phyloP scores from a whole-genome alignment of 495 filamentous ascomycete species.

The Aspergillus steynii region DNA sequence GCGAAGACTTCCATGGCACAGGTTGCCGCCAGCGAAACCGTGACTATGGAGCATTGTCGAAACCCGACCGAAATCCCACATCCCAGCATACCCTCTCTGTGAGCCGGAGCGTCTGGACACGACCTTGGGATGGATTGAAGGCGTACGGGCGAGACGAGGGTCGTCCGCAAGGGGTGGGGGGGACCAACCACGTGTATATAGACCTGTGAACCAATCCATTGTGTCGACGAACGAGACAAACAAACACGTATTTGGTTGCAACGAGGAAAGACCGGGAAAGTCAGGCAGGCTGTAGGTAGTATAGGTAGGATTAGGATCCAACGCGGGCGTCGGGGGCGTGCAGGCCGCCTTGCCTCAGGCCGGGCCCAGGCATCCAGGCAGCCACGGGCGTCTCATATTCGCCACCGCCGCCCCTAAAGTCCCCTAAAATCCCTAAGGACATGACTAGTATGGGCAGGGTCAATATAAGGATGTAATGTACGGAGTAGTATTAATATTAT shows the following conservation, averaged over 20 bases:
- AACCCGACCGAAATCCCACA: conserved; percentile 3
- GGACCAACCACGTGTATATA: background rate
- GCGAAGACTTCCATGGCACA: background rate
- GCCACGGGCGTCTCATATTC: background rate
- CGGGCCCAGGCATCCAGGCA: background rate
- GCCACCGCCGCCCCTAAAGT: background rate
- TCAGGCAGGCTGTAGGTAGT: too few species aligned
- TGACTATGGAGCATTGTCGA: background rate
- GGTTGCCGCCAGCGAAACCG: background rate
- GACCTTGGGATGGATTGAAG: too few species aligned
- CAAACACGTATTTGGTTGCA: background rate
- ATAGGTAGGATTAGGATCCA: too few species aligned
- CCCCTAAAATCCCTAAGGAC: background rate
- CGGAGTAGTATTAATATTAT: background rate
- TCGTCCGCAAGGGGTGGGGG: background rate
- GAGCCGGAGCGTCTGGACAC: background rate
- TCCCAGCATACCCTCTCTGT: background rate
- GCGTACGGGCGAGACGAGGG: background rate
- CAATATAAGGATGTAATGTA: background rate
- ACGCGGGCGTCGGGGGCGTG: too few species aligned
- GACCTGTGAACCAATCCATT: background rate
- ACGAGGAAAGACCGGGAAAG: too few species aligned
- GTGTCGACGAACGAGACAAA: background rate
- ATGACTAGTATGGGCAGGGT: background rate
- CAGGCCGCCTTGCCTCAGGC: background rate